Evolutionary conservation across 352 stramenopile genomes (phyloP).

Genomic region (Globisporangium abappressorium): DNA sequence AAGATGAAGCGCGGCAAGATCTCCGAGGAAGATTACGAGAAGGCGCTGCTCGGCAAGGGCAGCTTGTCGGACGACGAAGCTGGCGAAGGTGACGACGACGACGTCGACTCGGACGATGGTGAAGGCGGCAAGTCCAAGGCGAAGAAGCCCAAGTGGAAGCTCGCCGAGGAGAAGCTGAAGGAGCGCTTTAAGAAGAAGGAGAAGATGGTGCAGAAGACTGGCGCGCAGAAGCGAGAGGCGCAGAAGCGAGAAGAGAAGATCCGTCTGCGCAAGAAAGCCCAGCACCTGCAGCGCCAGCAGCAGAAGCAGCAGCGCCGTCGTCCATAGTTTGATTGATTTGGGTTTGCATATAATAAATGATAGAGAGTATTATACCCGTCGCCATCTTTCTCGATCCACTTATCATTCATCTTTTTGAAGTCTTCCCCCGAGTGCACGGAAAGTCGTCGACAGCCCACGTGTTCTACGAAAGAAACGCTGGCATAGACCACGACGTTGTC

Average conservation of each 20-base stretch:
- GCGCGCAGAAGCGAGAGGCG: conserved; percentile 66
- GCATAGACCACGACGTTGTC: conserved; percentile 47
- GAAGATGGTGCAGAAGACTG: conserved; percentile 64
- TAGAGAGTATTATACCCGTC: conserved; percentile 25
- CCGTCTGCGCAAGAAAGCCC: conserved; percentile 73
- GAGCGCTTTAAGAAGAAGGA: conserved; percentile 87
- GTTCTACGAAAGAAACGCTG: conserved; percentile 31
- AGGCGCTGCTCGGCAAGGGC: conserved; percentile 59
- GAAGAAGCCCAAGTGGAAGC: conserved; percentile 66
- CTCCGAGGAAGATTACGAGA: conserved; percentile 91
- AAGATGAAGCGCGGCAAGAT: conserved; percentile 98
- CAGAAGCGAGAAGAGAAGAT: conserved; percentile 82
- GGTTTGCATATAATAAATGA: not conserved
- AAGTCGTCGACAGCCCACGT: no score
- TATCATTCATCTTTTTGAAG: not conserved
- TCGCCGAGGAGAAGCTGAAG: conserved; percentile 64
- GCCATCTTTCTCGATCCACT: not conserved
- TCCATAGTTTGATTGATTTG: conserved; percentile 10
- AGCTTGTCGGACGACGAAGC: conserved; percentile 36
- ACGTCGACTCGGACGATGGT: conserved; percentile 20
- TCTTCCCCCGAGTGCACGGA: no score
- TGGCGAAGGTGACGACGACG: conserved; percentile 24
- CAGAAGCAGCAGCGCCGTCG: conserved; percentile 46
- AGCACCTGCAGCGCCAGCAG: conserved; percentile 63
- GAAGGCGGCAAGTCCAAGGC: conserved; percentile 19